A percentile compares a stretch with the other conserved stretches of the same genome.
These are phyloP conservation scores for Kazachstania bromeliacearum DNA, from an alignment of 805 yeast species.

Conservation along the genomic window DNA sequence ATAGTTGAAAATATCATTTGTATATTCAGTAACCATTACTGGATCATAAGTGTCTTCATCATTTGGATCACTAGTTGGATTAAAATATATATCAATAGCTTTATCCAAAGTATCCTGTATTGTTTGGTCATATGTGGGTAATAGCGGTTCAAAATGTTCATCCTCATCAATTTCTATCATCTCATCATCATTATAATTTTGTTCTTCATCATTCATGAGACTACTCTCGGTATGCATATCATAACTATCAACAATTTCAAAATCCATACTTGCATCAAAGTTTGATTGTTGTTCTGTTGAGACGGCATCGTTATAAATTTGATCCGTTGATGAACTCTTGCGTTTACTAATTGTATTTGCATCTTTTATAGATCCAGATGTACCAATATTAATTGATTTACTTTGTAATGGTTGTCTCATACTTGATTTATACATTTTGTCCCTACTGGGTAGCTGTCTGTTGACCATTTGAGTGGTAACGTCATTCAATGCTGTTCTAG, in stretches of 20 bases:
- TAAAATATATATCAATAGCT: slow-evolving; percentile 2
- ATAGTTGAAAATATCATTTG: slow-evolving; percentile 66
- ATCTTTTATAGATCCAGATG: background rate
- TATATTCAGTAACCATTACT: slow-evolving; percentile 75
- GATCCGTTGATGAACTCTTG: background rate
- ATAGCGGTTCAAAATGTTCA: background rate
- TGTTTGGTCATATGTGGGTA: slow-evolving; percentile 2
- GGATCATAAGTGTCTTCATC: slow-evolving; percentile 74
- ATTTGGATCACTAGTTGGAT: slow-evolving; percentile 34
- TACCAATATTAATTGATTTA: background rate
- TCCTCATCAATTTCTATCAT: slow-evolving; percentile 1
- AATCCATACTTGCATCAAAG: background rate
- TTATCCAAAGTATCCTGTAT: slow-evolving; percentile 1
- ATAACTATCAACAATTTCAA: background rate
- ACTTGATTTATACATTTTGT: background rate
- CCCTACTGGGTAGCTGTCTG: no score
- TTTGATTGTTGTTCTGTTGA: background rate
- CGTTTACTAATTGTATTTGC: background rate
- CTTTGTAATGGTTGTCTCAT: background rate
- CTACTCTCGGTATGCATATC: background rate
- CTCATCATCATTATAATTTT: slow-evolving; percentile 1
- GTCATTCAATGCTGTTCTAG: slow-evolving; percentile 15
- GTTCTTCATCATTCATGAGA: slow-evolving; percentile 8
- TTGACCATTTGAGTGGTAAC: slow-evolving; percentile 13
- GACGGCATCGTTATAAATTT: background rate